phyloP scores from a whole-genome alignment of 441 rosid genomes.

The Biscutella laevigata region DNA sequence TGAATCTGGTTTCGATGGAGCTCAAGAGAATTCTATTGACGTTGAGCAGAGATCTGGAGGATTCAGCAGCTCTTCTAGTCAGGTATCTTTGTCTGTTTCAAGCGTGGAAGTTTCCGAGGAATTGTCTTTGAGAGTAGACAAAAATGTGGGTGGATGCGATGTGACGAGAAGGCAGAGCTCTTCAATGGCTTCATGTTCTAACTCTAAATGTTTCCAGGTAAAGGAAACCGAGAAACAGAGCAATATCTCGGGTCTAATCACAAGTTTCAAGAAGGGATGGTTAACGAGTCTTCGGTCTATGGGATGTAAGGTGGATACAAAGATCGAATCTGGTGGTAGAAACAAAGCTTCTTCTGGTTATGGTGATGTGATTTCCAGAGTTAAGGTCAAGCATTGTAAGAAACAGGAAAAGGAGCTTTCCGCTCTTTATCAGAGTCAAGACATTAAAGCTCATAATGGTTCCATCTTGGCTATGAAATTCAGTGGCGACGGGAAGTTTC shows the following conservation, averaged over 20 bases:
- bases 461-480: constrained; percentile 56
- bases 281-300: constrained; percentile 44
- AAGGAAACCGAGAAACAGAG: constrained; percentile 30
- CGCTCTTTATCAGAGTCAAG: constrained; percentile 53
- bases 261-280: constrained; percentile 57
- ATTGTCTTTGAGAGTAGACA: constrained; percentile 21
- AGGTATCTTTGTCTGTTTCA: constrained; percentile 30
- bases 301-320: constrained; percentile 40
- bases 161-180: constrained; percentile 30
- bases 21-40: constrained; percentile 21
- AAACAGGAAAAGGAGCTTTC: constrained; percentile 55
- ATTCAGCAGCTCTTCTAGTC: constrained; percentile 11
- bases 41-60: constrained; percentile 19
- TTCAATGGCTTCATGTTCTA: constrained; percentile 31
- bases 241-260: constrained; percentile 14
- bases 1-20: constrained; percentile 23
- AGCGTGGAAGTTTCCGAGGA: constrained; percentile 32
- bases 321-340: constrained; percentile 29
- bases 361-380: constrained; percentile 37
- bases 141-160: constrained; percentile 25
- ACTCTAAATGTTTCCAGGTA: constrained; percentile 26
- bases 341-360: constrained; percentile 19
- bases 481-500: constrained; percentile 59
- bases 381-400: constrained; percentile 49
- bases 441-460: constrained; percentile 58